phyloP scores from a whole-genome alignment of 176 grass and related monocot species.

The Elymus sibiricus region DNA sequence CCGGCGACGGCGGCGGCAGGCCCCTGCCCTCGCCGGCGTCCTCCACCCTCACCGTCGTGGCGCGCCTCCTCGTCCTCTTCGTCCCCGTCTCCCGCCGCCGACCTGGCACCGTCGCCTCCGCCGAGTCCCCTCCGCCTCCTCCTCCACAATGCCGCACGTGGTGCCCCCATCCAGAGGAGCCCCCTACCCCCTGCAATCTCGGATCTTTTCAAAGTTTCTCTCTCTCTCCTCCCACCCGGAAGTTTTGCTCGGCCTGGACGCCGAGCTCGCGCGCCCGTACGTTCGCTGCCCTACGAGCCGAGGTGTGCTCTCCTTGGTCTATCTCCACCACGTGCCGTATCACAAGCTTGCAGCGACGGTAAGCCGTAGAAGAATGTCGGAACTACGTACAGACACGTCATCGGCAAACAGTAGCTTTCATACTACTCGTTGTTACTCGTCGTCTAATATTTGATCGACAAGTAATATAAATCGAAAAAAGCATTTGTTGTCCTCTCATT shows the following conservation, averaged over 20 bases:
- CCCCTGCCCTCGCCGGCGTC: slow-evolving; percentile 47
- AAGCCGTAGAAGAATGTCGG: too few species aligned
- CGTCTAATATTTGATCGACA: too few species aligned
- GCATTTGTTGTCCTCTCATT: too few species aligned
- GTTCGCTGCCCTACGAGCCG: slow-evolving; percentile 37
- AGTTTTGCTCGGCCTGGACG: slow-evolving; percentile 37
- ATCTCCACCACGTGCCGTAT: slow-evolving; percentile 35
- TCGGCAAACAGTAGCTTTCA: too few species aligned
- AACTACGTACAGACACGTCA: too few species aligned
- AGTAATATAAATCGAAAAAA: too few species aligned
- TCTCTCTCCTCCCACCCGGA: slow-evolving; percentile 48
- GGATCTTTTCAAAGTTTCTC: slow-evolving; percentile 43
- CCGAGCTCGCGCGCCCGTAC: slow-evolving; percentile 43
- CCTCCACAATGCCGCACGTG: slow-evolving; percentile 52
- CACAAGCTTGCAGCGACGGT: background rate
- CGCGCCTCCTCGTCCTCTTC: slow-evolving; percentile 20
- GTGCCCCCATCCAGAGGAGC: slow-evolving; percentile 57
- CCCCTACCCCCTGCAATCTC: slow-evolving; percentile 27
- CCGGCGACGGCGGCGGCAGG: slow-evolving; percentile 46
- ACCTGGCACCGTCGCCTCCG: slow-evolving; percentile 22
- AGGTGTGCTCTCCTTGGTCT: slow-evolving; percentile 25
- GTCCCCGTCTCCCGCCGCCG: background rate
- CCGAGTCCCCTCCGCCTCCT: slow-evolving; percentile 26
- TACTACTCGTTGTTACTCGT: too few species aligned
- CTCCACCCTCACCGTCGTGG: slow-evolving; percentile 55